Percentiles rank a stretch among this genome's conserved stretches.
Evolutionary conservation across 345 rosid species (phyloP).

Genomic region (Populus pruinosa): DNA sequence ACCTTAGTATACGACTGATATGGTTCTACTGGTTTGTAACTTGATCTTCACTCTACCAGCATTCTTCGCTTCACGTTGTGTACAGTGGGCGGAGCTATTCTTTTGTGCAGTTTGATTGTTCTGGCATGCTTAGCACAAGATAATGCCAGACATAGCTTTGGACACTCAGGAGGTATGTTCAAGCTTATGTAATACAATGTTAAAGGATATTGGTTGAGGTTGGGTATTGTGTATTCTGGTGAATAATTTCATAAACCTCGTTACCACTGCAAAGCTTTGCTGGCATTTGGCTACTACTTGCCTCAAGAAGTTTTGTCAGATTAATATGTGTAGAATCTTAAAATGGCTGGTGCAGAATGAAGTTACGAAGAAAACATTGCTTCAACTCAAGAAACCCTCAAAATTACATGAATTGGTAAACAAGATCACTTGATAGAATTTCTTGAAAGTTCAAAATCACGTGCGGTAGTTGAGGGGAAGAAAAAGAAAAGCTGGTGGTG

Average conservation of each 20-base stretch:
- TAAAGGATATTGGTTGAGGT: not conserved
- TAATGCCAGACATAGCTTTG: conserved; percentile 58
- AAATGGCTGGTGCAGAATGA: not conserved
- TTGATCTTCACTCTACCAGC: conserved; percentile 24
- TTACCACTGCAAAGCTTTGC: not conserved
- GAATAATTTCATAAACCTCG: not conserved
- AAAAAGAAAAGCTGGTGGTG: too few relatives aligned
- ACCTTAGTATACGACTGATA: not conserved
- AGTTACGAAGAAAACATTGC: not conserved
- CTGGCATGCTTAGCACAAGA: conserved; percentile 58
- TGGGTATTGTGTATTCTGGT: not conserved
- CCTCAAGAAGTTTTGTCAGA: not conserved
- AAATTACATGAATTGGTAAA: not conserved
- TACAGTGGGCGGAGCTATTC: conserved; percentile 45
- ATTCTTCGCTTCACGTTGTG: conserved; percentile 44
- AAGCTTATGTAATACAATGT: not conserved
- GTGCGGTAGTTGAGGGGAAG: not conserved
- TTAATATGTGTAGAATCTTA: not conserved
- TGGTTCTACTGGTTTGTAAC: conserved; percentile 1
- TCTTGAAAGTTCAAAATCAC: not conserved
- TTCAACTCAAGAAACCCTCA: too few relatives aligned
- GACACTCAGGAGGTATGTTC: conserved; percentile 57
- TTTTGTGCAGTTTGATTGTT: conserved; percentile 55
- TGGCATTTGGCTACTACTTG: not conserved
- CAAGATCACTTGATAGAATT: not conserved